These are phyloP conservation scores for Podospora sp. DNA, from an alignment of 495 filamentous ascomycete genomes.

Conservation along the genomic window DNA sequence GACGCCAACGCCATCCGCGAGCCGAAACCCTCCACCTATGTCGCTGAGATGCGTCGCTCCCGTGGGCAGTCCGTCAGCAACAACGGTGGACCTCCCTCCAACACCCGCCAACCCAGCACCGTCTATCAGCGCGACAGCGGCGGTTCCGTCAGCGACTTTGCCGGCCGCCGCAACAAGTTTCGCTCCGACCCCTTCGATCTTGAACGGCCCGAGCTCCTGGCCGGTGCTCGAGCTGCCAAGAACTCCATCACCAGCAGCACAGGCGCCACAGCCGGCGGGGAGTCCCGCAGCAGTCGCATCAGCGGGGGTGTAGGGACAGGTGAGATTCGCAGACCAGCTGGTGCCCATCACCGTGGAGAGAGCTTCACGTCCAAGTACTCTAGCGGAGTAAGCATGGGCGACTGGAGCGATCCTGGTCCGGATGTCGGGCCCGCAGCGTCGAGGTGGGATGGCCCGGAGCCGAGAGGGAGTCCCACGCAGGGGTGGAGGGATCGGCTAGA, in stretches of 20 bases:
- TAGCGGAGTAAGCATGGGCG: constrained; percentile 47
- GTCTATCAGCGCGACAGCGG: constrained; percentile 39
- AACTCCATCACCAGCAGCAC: constrained; percentile 27
- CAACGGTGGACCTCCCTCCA: constrained; percentile 11
- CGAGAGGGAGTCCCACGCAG: constrained; percentile 27
- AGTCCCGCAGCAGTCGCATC: constrained; percentile 21
- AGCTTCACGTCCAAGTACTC: constrained; percentile 52
- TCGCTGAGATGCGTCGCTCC: constrained; percentile 47
- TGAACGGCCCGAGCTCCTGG: constrained; percentile 55
- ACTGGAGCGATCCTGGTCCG: constrained; percentile 57
- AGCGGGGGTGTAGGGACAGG: constrained; percentile 7
- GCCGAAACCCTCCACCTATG: constrained; percentile 42
- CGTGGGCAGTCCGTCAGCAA: constrained; percentile 47
- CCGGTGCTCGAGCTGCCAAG: constrained; percentile 22
- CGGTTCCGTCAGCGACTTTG: constrained; percentile 35
- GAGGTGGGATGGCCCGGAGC: constrained; percentile 35
- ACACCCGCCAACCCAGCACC: constrained; percentile 29
- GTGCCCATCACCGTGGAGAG: constrained; percentile 32
- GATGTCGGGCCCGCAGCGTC: constrained; percentile 48
- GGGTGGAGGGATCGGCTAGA: constrained; percentile 27
- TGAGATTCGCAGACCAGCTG: constrained; percentile 15
- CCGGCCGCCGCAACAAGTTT: constrained; percentile 49
- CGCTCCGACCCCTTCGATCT: constrained; percentile 71
- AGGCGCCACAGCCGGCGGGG: constrained; percentile 27
- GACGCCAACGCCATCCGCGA: constrained; percentile 43